Conservation (phyloP, 108 stramenopile genomes). For the Bacterosira constricta region DNA sequence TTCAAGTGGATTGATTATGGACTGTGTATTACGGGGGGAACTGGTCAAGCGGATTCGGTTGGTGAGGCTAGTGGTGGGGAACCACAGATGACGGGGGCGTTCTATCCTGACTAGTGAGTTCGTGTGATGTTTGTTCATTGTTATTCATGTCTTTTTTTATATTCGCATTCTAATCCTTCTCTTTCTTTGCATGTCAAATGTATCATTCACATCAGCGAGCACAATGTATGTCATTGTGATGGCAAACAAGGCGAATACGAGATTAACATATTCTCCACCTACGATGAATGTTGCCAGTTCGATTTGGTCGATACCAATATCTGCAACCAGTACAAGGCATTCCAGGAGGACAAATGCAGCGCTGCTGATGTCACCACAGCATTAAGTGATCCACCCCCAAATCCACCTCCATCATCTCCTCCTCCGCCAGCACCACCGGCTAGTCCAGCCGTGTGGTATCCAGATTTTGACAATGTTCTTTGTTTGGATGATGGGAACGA, state of each 20-base stretch:
- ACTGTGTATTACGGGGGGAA: neutral
- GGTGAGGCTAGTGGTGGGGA: too few species aligned
- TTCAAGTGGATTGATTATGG: slow-evolving; percentile 12
- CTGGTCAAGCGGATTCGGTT: too few species aligned
- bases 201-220: too few species aligned
- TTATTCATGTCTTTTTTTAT: too few species aligned
- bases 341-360: slow-evolving; percentile 4
- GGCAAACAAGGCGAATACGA: slow-evolving; percentile 20
- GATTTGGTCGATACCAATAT: slow-evolving; percentile 4
- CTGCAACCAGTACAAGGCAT: slow-evolving; percentile 1
- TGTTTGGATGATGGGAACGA: neutral
- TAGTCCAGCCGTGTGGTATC: slow-evolving; percentile 7
- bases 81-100: too few species aligned
- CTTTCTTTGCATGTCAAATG: too few species aligned
- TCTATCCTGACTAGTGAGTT: slow-evolving; percentile 24
- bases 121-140: neutral
- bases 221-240: slow-evolving; percentile 13
- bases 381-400: too few species aligned
- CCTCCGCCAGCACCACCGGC: too few species aligned
- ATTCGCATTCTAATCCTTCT: too few species aligned
- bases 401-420: too few species aligned
- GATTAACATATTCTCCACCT: slow-evolving; percentile 22
- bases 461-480: neutral
- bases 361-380: too few species aligned
- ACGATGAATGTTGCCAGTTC: slow-evolving; percentile 28